Base-by-base conservation (phyloP, 75 land plant species). In the Selaginella moellendorffii region DNA sequence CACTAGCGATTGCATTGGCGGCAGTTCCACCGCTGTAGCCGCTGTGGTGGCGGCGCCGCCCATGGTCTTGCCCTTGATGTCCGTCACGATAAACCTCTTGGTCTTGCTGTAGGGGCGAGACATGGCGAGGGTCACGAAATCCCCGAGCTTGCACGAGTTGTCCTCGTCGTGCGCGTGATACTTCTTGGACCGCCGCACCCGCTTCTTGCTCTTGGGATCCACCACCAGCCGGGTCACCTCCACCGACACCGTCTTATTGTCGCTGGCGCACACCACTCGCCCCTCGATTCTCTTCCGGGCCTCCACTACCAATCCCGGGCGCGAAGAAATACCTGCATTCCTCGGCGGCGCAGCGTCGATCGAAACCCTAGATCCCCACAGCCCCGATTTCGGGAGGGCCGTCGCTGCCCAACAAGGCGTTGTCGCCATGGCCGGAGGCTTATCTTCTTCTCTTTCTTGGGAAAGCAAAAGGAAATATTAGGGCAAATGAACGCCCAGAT, bases 91-190 rank as follows among this genome's bases (percentile, higher is more conserved):
- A 61, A 81, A 83, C 10, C 68, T 54, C 87, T 92, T 92, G 22
- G 73, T 85, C 85, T 92, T 92, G 76, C 95, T 88, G 27, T 87
- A 76, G 51, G 97, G 97, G 1, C 77, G 54, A 73, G 84, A 70
- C 61, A 69, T 81, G 65, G 78, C 75, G 5, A 92, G 80, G 74
- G 77, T 76, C 26, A 92, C 97, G 18, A 74, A 5, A 30, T 92
- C 97, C 2, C 97, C 95, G 36, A 85, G 83, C 54, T 88, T 76
- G 78, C 92, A 92, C 30, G 63, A 64, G 70, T 92, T 92, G 20
- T 66, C 79, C 0, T 78, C 81, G 71, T 92, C 97, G 46, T 92
- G 97, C 5, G 88, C 97, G 67, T 85, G 95, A 77, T 78, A 92
- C 77, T 78, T 85, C 89, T 87, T 92, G 85, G 73, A 81, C 36